These are phyloP conservation scores for Daucus carota DNA, from an alignment of 129 eudicot genomes.

Conservation along the genomic window DNA sequence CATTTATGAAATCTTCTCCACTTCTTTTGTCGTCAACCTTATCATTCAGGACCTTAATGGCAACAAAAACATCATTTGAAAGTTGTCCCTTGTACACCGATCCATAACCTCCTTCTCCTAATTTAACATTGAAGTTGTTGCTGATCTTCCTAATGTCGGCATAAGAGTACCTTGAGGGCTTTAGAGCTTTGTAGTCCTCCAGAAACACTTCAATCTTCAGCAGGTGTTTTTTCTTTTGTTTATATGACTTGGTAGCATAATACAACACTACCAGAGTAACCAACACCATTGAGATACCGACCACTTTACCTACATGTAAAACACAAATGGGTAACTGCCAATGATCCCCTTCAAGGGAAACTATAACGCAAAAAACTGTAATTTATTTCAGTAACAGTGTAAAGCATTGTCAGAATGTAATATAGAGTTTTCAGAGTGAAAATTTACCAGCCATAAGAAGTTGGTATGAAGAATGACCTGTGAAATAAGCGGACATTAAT, in stretches of 20 bases:
- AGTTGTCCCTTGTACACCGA: constrained; percentile 12
- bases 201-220: constrained; percentile 6
- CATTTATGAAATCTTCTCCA: constrained; percentile 4
- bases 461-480: too few species aligned
- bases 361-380: too few species aligned
- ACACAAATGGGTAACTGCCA: too few species aligned
- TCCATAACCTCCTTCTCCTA: constrained; percentile 17
- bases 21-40: background rate
- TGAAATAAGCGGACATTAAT: too few species aligned
- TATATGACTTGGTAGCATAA: background rate
- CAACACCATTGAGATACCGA: background rate
- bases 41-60: background rate
- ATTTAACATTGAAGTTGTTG: background rate
- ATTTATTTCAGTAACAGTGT: too few species aligned
- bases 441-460: too few species aligned
- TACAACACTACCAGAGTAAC: background rate
- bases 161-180: constrained; percentile 16
- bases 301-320: background rate
- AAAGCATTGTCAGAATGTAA: too few species aligned
- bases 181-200: constrained; percentile 10
- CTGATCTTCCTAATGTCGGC: constrained; percentile 10
- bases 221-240: background rate
- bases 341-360: too few species aligned
- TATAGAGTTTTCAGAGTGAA: too few species aligned
- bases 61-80: constrained; percentile 6